Percentiles rank a stretch among this genome's conserved stretches.
Evolutionary conservation across 805 yeast species (phyloP).

Genomic region (Candida piceae): DNA sequence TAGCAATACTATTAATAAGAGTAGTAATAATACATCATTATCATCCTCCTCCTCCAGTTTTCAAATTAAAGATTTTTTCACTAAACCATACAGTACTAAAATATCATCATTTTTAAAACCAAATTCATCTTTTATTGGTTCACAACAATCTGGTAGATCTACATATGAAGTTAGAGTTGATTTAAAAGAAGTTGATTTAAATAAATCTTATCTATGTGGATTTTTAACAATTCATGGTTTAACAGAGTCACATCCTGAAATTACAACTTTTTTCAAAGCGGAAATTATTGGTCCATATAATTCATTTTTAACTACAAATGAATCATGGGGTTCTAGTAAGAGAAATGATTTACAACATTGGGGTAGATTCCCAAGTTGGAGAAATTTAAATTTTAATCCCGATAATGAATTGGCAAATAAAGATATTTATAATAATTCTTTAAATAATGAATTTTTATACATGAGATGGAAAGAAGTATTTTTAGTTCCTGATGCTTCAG

Average conservation of each 20-base stretch:
- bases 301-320: slow-evolving; percentile 54
- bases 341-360: slow-evolving; percentile 59
- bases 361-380: slow-evolving; percentile 43
- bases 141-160: slow-evolving; percentile 63
- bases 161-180: slow-evolving; percentile 66
- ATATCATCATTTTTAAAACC: slow-evolving; percentile 49
- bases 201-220: slow-evolving; percentile 48
- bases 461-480: slow-evolving; percentile 97
- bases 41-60: too few species aligned
- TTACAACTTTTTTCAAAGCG: slow-evolving; percentile 69
- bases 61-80: slow-evolving; percentile 17
- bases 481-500: slow-evolving; percentile 69
- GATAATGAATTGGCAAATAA: slow-evolving; percentile 26
- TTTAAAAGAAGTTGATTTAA: slow-evolving; percentile 62
- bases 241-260: slow-evolving; percentile 55
- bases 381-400: slow-evolving; percentile 27
- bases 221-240: slow-evolving; percentile 62
- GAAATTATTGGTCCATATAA: slow-evolving; percentile 60
- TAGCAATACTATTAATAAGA: too few species aligned
- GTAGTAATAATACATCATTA: too few species aligned
- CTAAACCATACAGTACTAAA: slow-evolving; percentile 7
- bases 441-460: slow-evolving; percentile 49
- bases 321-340: slow-evolving; percentile 46
- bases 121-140: slow-evolving; percentile 58
- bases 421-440: slow-evolving; percentile 21